Base-by-base conservation (phyloP, 75 land plant genomes). In the Pinus tabuliformis region DNA sequence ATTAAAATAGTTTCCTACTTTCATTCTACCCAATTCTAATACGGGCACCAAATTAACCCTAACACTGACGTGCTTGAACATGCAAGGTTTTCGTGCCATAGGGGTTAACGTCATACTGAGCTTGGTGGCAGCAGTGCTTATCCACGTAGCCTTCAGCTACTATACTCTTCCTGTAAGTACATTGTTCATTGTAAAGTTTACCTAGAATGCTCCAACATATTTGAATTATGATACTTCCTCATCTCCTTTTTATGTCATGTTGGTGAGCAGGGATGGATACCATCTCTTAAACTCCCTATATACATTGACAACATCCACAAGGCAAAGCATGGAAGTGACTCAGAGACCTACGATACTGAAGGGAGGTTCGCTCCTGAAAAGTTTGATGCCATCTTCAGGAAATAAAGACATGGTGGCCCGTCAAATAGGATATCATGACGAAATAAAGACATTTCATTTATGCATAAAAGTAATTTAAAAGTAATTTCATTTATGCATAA, bases 161-260 rank as follows among this genome's bases (percentile, higher is more conserved):
- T 22, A 81, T 0, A 93, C 98, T 65, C 86, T 81, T 6, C 97
- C 89, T 24, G 97, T 94, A 83, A 77, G 92, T 72, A 58, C 5
- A 6, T 42, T 42, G 6, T 6, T 42, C 45, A 42, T 42, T 37
- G 37, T 37, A 37, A 4, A 0, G 37, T 4, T 37, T 37, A 37
- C 3, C 1, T 37, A 37, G 3, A 37, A 37, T 3, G 1, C 37
- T 37, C 37, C 37, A 37, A 37, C 37, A 37, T 37, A 37, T 37
- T 37, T 3, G 37, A 1, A 4, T 4, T 37, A 37, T 37, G 37
- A 1, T 37, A 37, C 1, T 59, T n/a, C 62, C 3, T 59, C 18
- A 59, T n/a, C 18, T 59, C 2, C 4, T 59, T 17, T 59, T 17
- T 59, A 17, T 56, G 0, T 57, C 3, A 20, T 6, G 56, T 78